Conservation (phyloP, 257 asterid genomes). For the Solanum gracilifrons region DNA sequence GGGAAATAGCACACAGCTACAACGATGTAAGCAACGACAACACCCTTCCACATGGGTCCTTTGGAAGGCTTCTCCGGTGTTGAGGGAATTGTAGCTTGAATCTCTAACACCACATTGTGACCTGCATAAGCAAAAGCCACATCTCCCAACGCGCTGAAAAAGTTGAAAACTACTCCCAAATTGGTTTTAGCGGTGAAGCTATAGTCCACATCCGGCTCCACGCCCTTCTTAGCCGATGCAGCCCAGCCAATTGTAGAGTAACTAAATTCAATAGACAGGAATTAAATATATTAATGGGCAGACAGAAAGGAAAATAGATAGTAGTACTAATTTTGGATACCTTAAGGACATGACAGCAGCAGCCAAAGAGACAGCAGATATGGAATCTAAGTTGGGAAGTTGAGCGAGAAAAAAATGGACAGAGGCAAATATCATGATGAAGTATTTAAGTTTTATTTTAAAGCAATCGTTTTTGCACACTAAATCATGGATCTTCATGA, state of each 20-base stretch:
- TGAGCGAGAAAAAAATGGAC: slow-evolving; percentile 24
- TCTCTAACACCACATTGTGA: slow-evolving; percentile 87
- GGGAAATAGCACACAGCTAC: slow-evolving; percentile 93
- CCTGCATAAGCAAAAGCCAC: slow-evolving; percentile 97
- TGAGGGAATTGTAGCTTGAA: slow-evolving; percentile 93
- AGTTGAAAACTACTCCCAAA: slow-evolving; percentile 55
- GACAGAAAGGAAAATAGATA: not conserved
- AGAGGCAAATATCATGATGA: slow-evolving; percentile 25
- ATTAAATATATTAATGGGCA: not conserved
- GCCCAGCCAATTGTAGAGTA: slow-evolving; percentile 45
- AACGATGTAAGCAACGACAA: slow-evolving; percentile 72
- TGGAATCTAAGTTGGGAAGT: slow-evolving; percentile 8
- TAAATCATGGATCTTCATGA: slow-evolving; percentile 21
- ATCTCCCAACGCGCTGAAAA: slow-evolving; percentile 70
- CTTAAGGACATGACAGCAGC: slow-evolving; percentile 9
- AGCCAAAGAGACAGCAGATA: not conserved
- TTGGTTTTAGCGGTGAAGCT: slow-evolving; percentile 35
- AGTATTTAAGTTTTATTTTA: not conserved
- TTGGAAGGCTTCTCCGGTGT: slow-evolving; percentile 88
- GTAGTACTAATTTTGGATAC: not conserved
- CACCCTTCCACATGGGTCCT: slow-evolving; percentile 92
- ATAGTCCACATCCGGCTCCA: slow-evolving; percentile 36
- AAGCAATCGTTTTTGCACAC: slow-evolving; percentile 16
- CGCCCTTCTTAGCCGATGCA: slow-evolving; percentile 34
- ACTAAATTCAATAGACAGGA: slow-evolving; percentile 1